Base-by-base conservation (phyloP, 2,329 filamentous ascomycete genomes). In the Dendrostoma leiphaemia region DNA sequence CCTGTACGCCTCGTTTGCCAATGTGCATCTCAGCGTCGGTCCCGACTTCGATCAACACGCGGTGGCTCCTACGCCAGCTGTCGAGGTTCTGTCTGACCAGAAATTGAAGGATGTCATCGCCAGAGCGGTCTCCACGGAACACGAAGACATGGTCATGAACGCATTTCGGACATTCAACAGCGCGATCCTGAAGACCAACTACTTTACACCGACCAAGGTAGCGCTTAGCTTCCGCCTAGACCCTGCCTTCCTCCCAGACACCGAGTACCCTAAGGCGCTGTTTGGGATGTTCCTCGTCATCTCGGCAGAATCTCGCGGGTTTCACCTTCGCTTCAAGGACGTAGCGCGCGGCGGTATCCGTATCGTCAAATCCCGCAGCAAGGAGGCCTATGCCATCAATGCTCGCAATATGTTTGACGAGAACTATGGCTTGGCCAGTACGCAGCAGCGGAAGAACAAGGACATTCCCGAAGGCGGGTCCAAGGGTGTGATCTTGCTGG, bases 241-340 rank as follows among this genome's bases (percentile, higher is more conserved):
- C 67, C 90, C 91, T 6, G 81, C 76, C 37, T 99, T 99, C 82
- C 78, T 99, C 34, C 94, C 94, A 4, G 81, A 88, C 58, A 85
- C 92, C 50, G 94, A 99, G 73, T 99, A 99, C 71, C 90, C 94
- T 41, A 90, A 93, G 70, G 90, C 87, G 6, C 80, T 99, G 8
- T 99, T 94, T 65, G 94, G 94, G 61, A 99, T 99, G 94, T 99
- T 99, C 81, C 81, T 99, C 48, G 90, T 99, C 61, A 97, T 99
- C 71, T 91, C 91, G 65, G 93, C 94, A 10, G 94, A 99, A 74
- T 96, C 95, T 66, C 87, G 94, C 61, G 94, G 94, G 32, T 99
- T 99, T 80, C 94, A 99, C 71, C 83, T 99, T 15, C 90, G 94
- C 40, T 99, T 99, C 84, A 86, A 93, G 65, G 94, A 99, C 66